Base-by-base conservation (phyloP, 1,284 basidiomycete genomes). In the Coniophora puteana region DNA sequence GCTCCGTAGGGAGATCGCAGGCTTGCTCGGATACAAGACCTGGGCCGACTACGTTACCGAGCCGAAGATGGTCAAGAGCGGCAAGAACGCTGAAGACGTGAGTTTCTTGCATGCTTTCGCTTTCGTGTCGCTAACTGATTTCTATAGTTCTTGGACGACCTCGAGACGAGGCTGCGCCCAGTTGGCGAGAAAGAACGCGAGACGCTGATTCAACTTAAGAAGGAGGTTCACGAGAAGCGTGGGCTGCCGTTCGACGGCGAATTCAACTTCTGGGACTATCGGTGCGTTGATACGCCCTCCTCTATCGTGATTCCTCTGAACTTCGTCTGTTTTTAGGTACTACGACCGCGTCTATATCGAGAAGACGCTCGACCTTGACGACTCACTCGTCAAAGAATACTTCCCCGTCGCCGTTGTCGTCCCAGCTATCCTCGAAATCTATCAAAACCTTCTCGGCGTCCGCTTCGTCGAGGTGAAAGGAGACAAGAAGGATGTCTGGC, bases 21-120 rank as follows among this genome's bases (percentile, higher is more conserved):
- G 65, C 20, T 54, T 91, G 4, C 67, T 92, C 12, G 77, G 76
- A 5, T 91, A 91, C 51, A 59, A 76, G n/a, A 89, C 78, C 13
- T 90, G 87, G 82, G 88, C 86, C 1, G 86, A 88, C 57, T 91
- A 81, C 55, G 62, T 80, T 18, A 87, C 88, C 0, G 88, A 92
- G 57, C 74, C 78, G 41, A 91, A 90, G 67, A 91, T 93, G 89
- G 78, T 86, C 47, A 90, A 90, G 27, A 59, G 43, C n/a, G 60
- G 51, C 4, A 48, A 46, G 58, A 74, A 69, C 25, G 79, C 76
- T 2, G 65, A 76, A 34, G 71, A 71, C 35, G 79, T 84, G 2
- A 58, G 69, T 51, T 21, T 37, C 21, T 23, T 27, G 40, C 27
- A 38, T 10, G 21, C 23, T 26, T 26, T 24, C 4, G 32, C 7